These are phyloP conservation scores for Fusarium buharicum DNA, from an alignment of 2,329 filamentous ascomycete species.

Conservation along the genomic window DNA sequence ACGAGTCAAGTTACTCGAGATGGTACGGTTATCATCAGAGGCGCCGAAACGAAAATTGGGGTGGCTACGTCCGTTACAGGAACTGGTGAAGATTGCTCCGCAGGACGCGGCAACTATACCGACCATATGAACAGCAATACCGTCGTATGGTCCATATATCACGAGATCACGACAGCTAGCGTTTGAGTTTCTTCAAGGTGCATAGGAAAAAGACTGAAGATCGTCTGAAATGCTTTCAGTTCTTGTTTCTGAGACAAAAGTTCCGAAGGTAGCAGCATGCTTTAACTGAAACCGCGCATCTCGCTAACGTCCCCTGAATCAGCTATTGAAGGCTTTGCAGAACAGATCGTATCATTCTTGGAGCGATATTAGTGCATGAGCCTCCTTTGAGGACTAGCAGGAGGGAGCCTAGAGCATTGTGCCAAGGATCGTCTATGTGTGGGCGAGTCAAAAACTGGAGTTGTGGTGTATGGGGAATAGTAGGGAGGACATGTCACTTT, in stretches of 20 bases:
- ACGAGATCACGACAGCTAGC: neutral
- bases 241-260: neutral
- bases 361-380: neutral
- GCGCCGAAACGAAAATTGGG: neutral
- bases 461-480: neutral
- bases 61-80: neutral
- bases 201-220: neutral
- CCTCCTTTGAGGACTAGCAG: neutral
- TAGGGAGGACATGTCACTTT: neutral
- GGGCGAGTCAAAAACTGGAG: neutral
- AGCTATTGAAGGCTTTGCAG: neutral
- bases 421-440: neutral
- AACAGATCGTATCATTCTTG: neutral
- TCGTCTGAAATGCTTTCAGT: neutral
- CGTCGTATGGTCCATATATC: neutral
- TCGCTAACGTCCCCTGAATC: neutral
- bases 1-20: conserved; percentile 25
- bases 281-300: neutral
- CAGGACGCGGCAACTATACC: neutral
- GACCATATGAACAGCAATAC: neutral
- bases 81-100: neutral
- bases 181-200: neutral
- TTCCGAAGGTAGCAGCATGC: neutral
- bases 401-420: neutral
- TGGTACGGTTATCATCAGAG: conserved; percentile 23